Conservation (phyloP, 345 rosid genomes). For the Arabis alpina region DNA sequence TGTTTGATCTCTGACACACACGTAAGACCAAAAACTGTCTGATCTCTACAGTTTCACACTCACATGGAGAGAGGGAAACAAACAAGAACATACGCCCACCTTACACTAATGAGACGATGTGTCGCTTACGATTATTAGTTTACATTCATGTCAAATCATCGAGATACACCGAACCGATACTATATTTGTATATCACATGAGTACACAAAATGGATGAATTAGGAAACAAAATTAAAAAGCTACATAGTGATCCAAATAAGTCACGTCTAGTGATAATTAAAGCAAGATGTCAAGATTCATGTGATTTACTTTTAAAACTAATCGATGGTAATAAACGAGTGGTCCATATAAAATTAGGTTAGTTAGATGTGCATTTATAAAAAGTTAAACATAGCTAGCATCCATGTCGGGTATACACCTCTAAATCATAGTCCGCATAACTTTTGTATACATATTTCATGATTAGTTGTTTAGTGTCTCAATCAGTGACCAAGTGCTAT, state of each 20-base stretch:
- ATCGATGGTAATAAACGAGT: neutral
- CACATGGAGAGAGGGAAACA: constrained; percentile 34
- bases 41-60: constrained; percentile 18
- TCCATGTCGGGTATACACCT: too few species aligned
- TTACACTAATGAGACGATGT: neutral
- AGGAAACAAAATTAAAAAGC: neutral
- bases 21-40: constrained; percentile 17
- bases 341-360: neutral
- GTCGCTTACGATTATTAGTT: constrained; percentile 7
- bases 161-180: constrained; percentile 7
- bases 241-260: neutral
- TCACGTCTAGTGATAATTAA: neutral
- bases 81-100: constrained; percentile 27
- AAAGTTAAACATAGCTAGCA: too few species aligned
- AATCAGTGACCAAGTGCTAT: too few species aligned
- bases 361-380: too few species aligned
- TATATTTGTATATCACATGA: neutral
- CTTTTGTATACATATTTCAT: too few species aligned
- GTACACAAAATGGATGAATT: neutral
- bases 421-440: too few species aligned
- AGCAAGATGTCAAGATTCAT: neutral
- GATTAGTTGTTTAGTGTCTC: too few species aligned
- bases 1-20: constrained; percentile 21
- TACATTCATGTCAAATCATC: neutral
- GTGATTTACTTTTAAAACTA: too few species aligned